These are phyloP conservation scores for Teratosphaeria zuluensis DNA, from an alignment of 2,329 filamentous ascomycete genomes.

Conservation along the genomic window DNA sequence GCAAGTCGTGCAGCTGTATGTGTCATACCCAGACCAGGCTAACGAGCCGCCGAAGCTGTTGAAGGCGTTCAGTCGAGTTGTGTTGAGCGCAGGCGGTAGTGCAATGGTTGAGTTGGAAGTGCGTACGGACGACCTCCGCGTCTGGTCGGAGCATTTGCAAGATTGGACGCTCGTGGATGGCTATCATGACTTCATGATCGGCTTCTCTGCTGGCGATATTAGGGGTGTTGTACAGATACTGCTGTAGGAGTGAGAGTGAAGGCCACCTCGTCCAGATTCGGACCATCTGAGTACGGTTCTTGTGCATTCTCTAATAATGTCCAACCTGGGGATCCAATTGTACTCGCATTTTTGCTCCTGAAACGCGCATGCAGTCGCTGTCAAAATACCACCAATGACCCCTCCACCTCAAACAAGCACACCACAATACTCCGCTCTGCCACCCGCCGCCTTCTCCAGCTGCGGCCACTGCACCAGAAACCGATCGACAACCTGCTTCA, in stretches of 20 bases:
- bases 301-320: background rate
- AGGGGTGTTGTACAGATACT: background rate
- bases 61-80: background rate
- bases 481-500: constrained; percentile 62
- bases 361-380: background rate
- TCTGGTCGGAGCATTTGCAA: background rate
- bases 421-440: constrained; percentile 35
- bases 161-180: background rate
- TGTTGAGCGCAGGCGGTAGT: background rate
- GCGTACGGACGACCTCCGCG: background rate
- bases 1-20: constrained; percentile 60
- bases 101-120: background rate
- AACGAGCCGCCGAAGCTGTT: background rate
- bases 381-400: background rate
- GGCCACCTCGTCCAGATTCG: background rate
- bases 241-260: background rate
- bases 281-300: no score
- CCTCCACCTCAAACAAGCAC: constrained; percentile 24
- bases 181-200: background rate
- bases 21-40: constrained; percentile 22
- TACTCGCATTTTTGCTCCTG: no score
- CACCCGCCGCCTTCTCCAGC: constrained; percentile 39
- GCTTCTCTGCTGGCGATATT: background rate
- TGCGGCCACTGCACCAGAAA: constrained; percentile 74
- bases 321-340: background rate